Percentiles rank a stretch among this genome's conserved stretches.
phyloP scores from a whole-genome alignment of 768 basidiomycete species.

The Pholiota conissans region DNA sequence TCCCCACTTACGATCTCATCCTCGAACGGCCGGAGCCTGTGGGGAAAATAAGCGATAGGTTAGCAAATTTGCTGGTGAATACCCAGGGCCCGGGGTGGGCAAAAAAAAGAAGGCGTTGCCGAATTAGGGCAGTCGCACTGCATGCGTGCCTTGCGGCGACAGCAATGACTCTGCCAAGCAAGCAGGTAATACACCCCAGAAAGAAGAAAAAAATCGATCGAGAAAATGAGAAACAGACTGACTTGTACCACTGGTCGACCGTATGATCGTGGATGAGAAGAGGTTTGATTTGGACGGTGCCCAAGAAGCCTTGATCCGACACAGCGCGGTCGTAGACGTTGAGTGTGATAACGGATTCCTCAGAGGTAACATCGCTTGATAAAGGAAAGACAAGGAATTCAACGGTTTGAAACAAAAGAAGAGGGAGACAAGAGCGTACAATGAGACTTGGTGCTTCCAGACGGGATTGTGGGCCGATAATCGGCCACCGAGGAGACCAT shows the following conservation, averaged over 20 bases:
- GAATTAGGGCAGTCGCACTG: slow-evolving; percentile 8
- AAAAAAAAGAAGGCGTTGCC: not conserved
- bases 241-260: slow-evolving; percentile 98
- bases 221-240: slow-evolving; percentile 33
- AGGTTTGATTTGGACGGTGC: slow-evolving; percentile 89
- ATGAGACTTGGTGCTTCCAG: slow-evolving; percentile 99
- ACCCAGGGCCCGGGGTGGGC: slow-evolving; percentile 3
- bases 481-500: slow-evolving; percentile 56
- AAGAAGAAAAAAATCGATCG: too few relatives aligned
- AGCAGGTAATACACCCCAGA: slow-evolving; percentile 6
- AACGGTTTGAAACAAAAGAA: not conserved
- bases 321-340: slow-evolving; percentile 90
- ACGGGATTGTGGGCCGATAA: slow-evolving; percentile 85
- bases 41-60: slow-evolving; percentile 1
- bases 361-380: slow-evolving; percentile 89
- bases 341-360: slow-evolving; percentile 78
- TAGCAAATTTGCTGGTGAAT: not conserved
- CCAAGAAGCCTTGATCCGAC: slow-evolving; percentile 86
- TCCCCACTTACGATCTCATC: slow-evolving; percentile 88
- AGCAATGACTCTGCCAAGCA: not conserved
- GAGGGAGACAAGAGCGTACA: slow-evolving; percentile 59
- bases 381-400: slow-evolving; percentile 20
- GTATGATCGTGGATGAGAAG: slow-evolving; percentile 90
- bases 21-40: slow-evolving; percentile 72
- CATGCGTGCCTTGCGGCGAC: not conserved